These are phyloP conservation scores for Collybiopsis confluens DNA, from an alignment of 768 basidiomycete genomes.

Conservation along the genomic window DNA sequence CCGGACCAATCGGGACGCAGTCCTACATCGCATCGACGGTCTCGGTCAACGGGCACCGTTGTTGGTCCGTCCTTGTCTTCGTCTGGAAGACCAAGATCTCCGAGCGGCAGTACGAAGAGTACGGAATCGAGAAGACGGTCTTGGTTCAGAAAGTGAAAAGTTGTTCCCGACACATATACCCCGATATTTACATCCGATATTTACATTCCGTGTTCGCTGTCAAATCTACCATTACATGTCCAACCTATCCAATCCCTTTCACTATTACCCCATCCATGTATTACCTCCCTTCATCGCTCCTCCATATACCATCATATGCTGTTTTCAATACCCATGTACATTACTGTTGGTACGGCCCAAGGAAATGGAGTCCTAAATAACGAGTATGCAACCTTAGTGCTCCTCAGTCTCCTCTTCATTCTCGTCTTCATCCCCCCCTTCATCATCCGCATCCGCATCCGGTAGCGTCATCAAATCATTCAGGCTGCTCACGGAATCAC, in stretches of 20 bases:
- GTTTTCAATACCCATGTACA: no score
- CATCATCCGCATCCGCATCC: constrained; percentile 7
- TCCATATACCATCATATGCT: no score
- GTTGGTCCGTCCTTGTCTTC: no score
- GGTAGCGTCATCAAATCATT: constrained; percentile 49
- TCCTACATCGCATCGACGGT: constrained; percentile 8
- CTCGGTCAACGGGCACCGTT: constrained; percentile 23
- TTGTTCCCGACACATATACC: neutral
- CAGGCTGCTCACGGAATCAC: constrained; percentile 34
- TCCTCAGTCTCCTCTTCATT: constrained; percentile 10
- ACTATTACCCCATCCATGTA: no score
- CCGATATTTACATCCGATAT: neutral
- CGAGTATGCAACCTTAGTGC: neutral
- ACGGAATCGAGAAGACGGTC: neutral
- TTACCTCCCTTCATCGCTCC: no score
- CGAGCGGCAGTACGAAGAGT: constrained; percentile 14
- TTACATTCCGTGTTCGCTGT: no score
- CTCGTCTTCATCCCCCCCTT: constrained; percentile 9
- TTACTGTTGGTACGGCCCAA: no score
- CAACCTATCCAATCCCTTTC: no score
- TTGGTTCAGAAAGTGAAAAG: neutral
- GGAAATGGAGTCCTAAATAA: no score
- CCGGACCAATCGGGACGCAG: constrained; percentile 15
- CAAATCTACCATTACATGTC: no score
- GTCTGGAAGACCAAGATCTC: constrained; percentile 18